Conservation (phyloP, 164 flowering plant species). For the Umbilicus rupestris region DNA sequence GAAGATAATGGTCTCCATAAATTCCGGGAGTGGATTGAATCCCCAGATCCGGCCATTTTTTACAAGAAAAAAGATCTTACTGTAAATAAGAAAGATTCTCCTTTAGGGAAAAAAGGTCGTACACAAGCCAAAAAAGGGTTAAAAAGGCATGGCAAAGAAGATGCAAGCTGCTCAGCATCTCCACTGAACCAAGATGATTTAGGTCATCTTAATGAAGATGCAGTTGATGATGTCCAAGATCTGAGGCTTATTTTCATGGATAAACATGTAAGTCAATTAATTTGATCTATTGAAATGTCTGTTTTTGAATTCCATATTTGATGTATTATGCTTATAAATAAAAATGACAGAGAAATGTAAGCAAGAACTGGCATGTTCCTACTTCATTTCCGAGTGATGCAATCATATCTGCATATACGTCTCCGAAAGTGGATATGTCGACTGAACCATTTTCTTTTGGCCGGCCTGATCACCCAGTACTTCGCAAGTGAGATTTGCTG, state of each 20-base stretch:
- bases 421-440: slow-evolving; percentile 88
- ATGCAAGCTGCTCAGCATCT: slow-evolving; percentile 13
- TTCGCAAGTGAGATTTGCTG: slow-evolving; percentile 62
- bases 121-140: slow-evolving; percentile 36
- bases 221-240: slow-evolving; percentile 25
- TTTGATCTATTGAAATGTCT: not conserved
- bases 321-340: not conserved
- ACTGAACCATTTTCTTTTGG: slow-evolving; percentile 89
- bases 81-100: slow-evolving; percentile 37
- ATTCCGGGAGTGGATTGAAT: slow-evolving; percentile 93
- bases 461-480: slow-evolving; percentile 71
- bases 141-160: slow-evolving; percentile 19
- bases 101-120: slow-evolving; percentile 23
- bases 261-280: slow-evolving; percentile 50
- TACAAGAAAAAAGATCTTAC: slow-evolving; percentile 35
- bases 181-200: slow-evolving; percentile 15
- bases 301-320: not conserved
- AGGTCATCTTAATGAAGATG: slow-evolving; percentile 14
- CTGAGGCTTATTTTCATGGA: slow-evolving; percentile 66
- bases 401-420: slow-evolving; percentile 61
- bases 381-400: slow-evolving; percentile 79
- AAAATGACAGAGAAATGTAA: slow-evolving; percentile 70
- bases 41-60: slow-evolving; percentile 86
- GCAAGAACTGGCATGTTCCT: slow-evolving; percentile 98
- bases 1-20: slow-evolving; percentile 83